Evolutionary conservation across 2,329 filamentous ascomycete genomes (phyloP), one percentile per base, ranked within the genome.

Genomic region (Pseudocercospora fuligena): DNA sequence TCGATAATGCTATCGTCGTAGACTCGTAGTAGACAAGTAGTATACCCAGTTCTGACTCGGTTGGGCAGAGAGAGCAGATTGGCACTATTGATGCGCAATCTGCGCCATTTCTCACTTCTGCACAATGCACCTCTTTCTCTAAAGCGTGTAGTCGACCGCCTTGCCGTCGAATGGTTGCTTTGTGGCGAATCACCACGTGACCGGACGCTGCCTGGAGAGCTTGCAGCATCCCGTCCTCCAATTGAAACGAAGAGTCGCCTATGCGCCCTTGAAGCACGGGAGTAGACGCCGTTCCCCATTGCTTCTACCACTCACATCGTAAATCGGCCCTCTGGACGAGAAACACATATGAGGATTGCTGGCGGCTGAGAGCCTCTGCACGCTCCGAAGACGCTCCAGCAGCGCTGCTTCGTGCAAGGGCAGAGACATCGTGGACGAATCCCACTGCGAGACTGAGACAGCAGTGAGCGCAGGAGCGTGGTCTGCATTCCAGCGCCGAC

Each of bases 401-500:
- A 23, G 25, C 51, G 25, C 51, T 54, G 51, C 51, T 54, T n/a
- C 51, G 51, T 27, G 14, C 19, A 49, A 49, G 46, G n/a, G 51
- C 51, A 29, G 51, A 56, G 51, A n/a, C 21, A 31, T 16, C 21
- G 21, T 29, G 21, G 23, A 54, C 51, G 21, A 29, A 54, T 25
- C 51, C 51, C 46, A 49, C 46, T 49, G 46, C 46, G 21, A 31
- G 5, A 33, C n/a, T 25, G 54, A 58, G 54, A 40, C 54, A 40
- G 54, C 54, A 40, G 54, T 21, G 29, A 58, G 54, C 16, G 16
- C 54, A 40, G 54, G 54, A 36, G n/a, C 7, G 54, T 31, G 14
- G 54, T 31, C 54, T 29, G 33, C 54, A 58, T 58, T 58, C 54
- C 54, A 58, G 54, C 33, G 54, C 54, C 29, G 27, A 40, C 54